Percentiles rank a stretch among this genome's conserved stretches.
These are phyloP conservation scores for Colletotrichum euphorbiae DNA, from an alignment of 2,329 filamentous ascomycete species.

Conservation along the genomic window DNA sequence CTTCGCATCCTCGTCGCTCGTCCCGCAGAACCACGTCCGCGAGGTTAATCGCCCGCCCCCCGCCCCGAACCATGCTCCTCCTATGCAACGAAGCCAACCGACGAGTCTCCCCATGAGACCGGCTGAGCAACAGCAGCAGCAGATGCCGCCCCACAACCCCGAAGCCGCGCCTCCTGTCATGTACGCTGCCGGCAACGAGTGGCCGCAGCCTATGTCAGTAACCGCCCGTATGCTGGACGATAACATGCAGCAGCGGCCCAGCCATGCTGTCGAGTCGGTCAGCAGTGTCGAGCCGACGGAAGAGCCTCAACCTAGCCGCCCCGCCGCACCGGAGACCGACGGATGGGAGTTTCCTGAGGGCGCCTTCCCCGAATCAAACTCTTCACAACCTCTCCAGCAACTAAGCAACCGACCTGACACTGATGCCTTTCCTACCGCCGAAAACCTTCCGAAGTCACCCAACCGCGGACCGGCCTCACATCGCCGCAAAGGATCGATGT, in stretches of 20 bases:
- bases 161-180: slow-evolving; percentile 57
- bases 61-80: slow-evolving; percentile 70
- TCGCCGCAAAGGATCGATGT: slow-evolving; percentile 83
- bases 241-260: slow-evolving; percentile 46
- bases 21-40: slow-evolving; percentile 66
- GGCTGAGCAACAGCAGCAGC: slow-evolving; percentile 57
- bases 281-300: slow-evolving; percentile 54
- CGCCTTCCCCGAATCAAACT: slow-evolving; percentile 67
- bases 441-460: slow-evolving; percentile 84
- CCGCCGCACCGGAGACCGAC: slow-evolving; percentile 68
- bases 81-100: slow-evolving; percentile 56
- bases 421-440: slow-evolving; percentile 86
- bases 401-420: slow-evolving; percentile 79
- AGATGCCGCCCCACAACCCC: slow-evolving; percentile 65
- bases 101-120: slow-evolving; percentile 49
- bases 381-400: slow-evolving; percentile 58
- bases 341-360: slow-evolving; percentile 95
- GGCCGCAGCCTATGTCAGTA: slow-evolving; percentile 46
- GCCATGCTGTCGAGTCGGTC: slow-evolving; percentile 55
- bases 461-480: slow-evolving; percentile 76
- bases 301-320: slow-evolving; percentile 53
- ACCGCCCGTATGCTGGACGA: slow-evolving; percentile 50
- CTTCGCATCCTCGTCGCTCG: slow-evolving; percentile 41
- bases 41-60: slow-evolving; percentile 67
- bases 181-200: slow-evolving; percentile 51